These are phyloP conservation scores for Globisporangium acanthophoron DNA, from an alignment of 352 stramenopile species.

Conservation along the genomic window DNA sequence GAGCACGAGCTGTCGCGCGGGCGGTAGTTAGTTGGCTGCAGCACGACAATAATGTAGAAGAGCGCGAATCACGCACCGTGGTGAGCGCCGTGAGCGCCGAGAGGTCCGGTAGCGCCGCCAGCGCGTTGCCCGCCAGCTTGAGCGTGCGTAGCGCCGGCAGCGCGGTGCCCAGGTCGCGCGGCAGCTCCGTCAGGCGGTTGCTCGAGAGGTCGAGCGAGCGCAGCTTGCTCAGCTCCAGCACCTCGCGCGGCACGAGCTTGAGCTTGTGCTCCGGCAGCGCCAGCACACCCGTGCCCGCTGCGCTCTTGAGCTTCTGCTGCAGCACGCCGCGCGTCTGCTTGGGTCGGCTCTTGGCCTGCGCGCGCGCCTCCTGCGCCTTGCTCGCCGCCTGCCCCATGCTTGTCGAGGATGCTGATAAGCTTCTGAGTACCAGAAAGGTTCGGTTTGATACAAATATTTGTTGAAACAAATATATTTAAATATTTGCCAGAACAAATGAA, in stretches of 20 bases:
- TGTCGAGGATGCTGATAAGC: background rate
- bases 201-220: conserved; percentile 67
- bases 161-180: conserved; percentile 21
- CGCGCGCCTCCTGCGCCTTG: conserved; percentile 63
- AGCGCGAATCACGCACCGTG: conserved; percentile 42
- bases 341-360: conserved; percentile 73
- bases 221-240: conserved; percentile 45
- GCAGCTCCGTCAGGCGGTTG: conserved; percentile 59
- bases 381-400: conserved; percentile 57
- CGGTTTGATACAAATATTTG: background rate
- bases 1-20: conserved; percentile 43
- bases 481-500: no score
- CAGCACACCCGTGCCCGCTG: conserved; percentile 56
- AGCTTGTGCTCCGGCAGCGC: conserved; percentile 71
- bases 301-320: conserved; percentile 70
- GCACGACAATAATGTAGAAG: background rate
- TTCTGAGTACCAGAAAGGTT: no score
- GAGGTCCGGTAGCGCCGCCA: conserved; percentile 57
- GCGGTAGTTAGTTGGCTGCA: background rate
- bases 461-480: no score
- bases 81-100: conserved; percentile 59
- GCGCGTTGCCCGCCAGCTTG: conserved; percentile 57
- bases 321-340: conserved; percentile 73
- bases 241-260: conserved; percentile 55
- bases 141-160: conserved; percentile 65